Percentiles rank a stretch among this genome's conserved stretches.
Evolutionary conservation across 176 grass and related monocot genomes (phyloP).

Genomic region (Zoysia pacifica): DNA sequence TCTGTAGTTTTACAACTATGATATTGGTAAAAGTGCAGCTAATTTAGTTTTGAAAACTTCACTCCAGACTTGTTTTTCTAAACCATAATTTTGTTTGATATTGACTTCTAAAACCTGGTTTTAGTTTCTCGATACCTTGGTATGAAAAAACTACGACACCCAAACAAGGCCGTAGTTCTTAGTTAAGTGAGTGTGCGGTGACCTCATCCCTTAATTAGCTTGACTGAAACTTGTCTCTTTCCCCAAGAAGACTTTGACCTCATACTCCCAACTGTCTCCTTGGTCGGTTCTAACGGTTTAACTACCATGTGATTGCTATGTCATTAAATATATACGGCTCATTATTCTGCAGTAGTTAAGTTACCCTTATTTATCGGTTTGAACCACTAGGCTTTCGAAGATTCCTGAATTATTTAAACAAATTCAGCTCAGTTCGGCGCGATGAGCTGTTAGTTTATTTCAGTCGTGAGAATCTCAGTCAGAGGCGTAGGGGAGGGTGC

Average conservation of each 20-base stretch:
- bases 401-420: slow-evolving; percentile 49
- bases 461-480: slow-evolving; percentile 51
- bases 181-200: slow-evolving; percentile 16
- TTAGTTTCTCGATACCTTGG: too few species aligned
- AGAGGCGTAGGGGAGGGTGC: slow-evolving; percentile 31
- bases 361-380: slow-evolving; percentile 38
- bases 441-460: slow-evolving; percentile 38
- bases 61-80: too few species aligned
- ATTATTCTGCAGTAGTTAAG: slow-evolving; percentile 20
- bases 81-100: too few species aligned
- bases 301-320: slow-evolving; percentile 68
- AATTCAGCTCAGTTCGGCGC: slow-evolving; percentile 34
- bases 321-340: not conserved
- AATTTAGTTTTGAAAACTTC: too few species aligned
- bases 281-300: slow-evolving; percentile 92
- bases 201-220: slow-evolving; percentile 14
- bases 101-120: too few species aligned
- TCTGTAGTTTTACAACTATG: too few species aligned
- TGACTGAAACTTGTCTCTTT: slow-evolving; percentile 55
- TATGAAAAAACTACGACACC: too few species aligned
- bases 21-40: too few species aligned
- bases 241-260: slow-evolving; percentile 47
- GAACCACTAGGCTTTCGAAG: slow-evolving; percentile 28
- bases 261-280: slow-evolving; percentile 40
- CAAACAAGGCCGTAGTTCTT: not conserved